Evolutionary conservation across 306 rosid genomes (phyloP).

Genomic region (Myrica gale): DNA sequence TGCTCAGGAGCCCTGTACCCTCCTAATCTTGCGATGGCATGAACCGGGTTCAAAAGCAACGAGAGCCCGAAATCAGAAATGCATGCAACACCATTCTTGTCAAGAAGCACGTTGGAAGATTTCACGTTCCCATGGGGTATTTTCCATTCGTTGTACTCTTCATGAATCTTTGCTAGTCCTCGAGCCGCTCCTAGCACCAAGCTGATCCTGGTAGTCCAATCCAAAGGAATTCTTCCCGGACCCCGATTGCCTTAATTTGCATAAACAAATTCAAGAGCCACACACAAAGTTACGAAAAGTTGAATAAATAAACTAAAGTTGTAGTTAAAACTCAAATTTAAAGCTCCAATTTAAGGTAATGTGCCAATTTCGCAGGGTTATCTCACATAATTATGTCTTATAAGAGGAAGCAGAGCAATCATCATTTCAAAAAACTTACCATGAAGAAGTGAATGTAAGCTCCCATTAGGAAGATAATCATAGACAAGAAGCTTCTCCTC

Average conservation of each 20-base stretch:
- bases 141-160: constrained; percentile 62
- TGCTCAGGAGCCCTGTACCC: constrained; percentile 96
- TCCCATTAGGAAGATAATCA: constrained; percentile 92
- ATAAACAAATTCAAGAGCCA: background rate
- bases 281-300: no score
- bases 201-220: constrained; percentile 98
- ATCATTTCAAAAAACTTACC: constrained; percentile 40
- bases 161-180: constrained; percentile 79
- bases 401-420: background rate
- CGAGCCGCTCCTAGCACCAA: constrained; percentile 85
- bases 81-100: constrained; percentile 92
- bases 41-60: constrained; percentile 77
- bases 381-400: no score
- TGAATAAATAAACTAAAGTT: no score
- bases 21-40: constrained; percentile 87
- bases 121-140: constrained; percentile 92
- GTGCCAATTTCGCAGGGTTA: no score
- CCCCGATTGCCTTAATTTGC: constrained; percentile 74
- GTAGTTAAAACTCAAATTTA: no score
- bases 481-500: constrained; percentile 98
- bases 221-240: constrained; percentile 93
- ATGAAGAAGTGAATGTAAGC: constrained; percentile 88
- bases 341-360: no score
- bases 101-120: constrained; percentile 87
- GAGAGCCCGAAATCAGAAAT: constrained; percentile 87